Base-by-base conservation (phyloP, 2,329 filamentous ascomycete genomes). In the Trichoderma koningiopsis region DNA sequence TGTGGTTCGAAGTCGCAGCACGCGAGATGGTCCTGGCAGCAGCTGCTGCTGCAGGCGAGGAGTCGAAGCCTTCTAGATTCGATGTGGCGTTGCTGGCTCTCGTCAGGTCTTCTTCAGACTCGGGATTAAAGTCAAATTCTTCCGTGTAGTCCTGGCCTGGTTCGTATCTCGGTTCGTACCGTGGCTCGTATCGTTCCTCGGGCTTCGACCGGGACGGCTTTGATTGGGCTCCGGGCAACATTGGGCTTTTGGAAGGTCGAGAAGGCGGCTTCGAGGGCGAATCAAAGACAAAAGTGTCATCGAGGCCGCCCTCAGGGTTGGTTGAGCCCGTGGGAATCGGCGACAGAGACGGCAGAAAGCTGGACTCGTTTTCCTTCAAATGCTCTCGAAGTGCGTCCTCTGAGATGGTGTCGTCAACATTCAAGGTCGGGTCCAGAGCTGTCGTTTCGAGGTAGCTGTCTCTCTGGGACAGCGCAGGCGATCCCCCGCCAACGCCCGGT, bases 361-460 rank as follows among this genome's bases (percentile, higher is more conserved):
- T 91, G 40, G 88, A 90, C 75, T 91, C 89, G 71, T 90, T 84
- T 74, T 91, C 88, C 73, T 86, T 83, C 24, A 91, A 77, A 74
- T 90, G 87, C 68, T 84, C 83, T 71, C 84, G 82, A 24, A 89
- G 82, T 55, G 83, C 83, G 58, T 84, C 82, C 72, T 88, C 86
- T 55, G 83, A 84, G 53, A 87, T 76, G 4, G 85, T 86, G 67
- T 88, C 84, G 66, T 83, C 79, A 11, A 74, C 70, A 19, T 62
- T 72, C 16, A 72, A 71, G 33, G 76, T 80, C 27, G 77, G 72
- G 61, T 82, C 80, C 66, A 81, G 74, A 29, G 78, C 77, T 6
- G 77, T 77, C 33, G 79, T 77, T 55, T 84, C 83, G 52, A 84
- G 73, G 70, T 81, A 82, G 76, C 81, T 85, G 74, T 84, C 82